Evolutionary conservation across 176 grass and related monocot species (phyloP).

Genomic region (Lolium multiflorum): DNA sequence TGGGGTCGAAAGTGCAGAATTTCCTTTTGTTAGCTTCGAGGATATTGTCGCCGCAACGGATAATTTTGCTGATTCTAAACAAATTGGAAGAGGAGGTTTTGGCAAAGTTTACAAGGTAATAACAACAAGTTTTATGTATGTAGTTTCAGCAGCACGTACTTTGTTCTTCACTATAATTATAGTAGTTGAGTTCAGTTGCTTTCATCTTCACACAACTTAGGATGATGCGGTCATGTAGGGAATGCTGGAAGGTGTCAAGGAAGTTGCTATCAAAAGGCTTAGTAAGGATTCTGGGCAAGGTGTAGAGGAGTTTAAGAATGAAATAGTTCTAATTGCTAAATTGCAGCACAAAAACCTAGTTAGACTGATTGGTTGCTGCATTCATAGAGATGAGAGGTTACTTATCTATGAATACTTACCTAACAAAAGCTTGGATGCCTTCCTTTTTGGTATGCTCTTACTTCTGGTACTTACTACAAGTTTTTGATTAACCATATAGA

Average conservation of each 20-base stretch:
- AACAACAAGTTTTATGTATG: not conserved
- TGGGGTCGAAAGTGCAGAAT: not conserved
- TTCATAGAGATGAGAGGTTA: conserved; percentile 56
- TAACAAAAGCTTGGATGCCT: conserved; percentile 65
- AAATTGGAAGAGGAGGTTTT: conserved; percentile 49
- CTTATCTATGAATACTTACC: conserved; percentile 67
- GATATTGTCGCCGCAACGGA: not conserved
- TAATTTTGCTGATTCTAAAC: conserved; percentile 36
- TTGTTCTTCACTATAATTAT: not conserved
- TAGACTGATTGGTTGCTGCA: conserved; percentile 56
- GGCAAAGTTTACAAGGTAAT: conserved; percentile 56
- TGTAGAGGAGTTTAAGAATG: conserved; percentile 57
- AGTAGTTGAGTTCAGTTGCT: not conserved
- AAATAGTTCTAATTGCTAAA: conserved; percentile 63
- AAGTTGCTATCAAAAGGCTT: conserved; percentile 65
- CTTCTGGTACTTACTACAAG: no score
- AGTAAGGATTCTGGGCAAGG: conserved; percentile 56
- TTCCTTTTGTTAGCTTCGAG: conserved; percentile 40
- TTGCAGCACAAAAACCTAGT: conserved; percentile 72
- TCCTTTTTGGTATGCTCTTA: conserved; percentile 53
- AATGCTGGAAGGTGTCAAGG: conserved; percentile 43
- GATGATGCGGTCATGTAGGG: conserved; percentile 30
- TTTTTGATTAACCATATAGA: no score
- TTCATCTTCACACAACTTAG: not conserved
- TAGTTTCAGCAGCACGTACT: not conserved